Conservation (phyloP, 2,329 filamentous ascomycete species). For the Aspergillus glaucus region DNA sequence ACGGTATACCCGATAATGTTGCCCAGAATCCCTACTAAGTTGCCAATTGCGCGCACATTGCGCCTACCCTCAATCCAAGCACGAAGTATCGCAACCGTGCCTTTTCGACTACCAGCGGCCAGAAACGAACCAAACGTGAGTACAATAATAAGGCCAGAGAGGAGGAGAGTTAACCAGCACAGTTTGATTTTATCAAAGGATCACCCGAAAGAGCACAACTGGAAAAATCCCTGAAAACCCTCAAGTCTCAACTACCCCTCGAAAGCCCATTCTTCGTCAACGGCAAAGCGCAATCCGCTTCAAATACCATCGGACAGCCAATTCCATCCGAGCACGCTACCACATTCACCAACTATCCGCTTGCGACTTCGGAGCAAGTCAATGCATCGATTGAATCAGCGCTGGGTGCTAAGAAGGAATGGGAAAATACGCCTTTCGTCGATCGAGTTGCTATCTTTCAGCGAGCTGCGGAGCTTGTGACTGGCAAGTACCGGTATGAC, state of each 20-base stretch:
- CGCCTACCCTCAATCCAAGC: background rate
- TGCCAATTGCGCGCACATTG: background rate
- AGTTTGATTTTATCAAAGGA: constrained; percentile 22
- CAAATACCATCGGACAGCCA: constrained; percentile 20
- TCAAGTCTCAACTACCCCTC: constrained; percentile 29
- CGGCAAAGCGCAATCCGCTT: constrained; percentile 18
- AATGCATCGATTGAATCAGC: constrained; percentile 72
- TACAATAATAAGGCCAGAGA: background rate
- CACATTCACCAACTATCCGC: constrained; percentile 73
- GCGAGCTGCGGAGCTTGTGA: constrained; percentile 83
- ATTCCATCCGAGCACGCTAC: constrained; percentile 34
- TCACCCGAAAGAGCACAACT: constrained; percentile 31
- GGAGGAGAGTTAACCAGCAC: background rate
- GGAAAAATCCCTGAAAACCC: constrained; percentile 22
- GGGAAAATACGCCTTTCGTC: constrained; percentile 78
- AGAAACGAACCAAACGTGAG: constrained; percentile 32
- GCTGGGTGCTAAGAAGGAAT: constrained; percentile 70
- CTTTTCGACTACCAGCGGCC: constrained; percentile 25
- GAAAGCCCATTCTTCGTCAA: constrained; percentile 24
- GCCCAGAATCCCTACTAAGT: background rate
- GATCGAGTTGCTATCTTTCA: constrained; percentile 88
- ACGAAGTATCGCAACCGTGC: constrained; percentile 14
- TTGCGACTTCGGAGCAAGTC: constrained; percentile 69
- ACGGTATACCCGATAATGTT: background rate
- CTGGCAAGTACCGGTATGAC: constrained; percentile 87